phyloP scores from a whole-genome alignment of 1,284 basidiomycete species.

The Thecaphora frezii region DNA sequence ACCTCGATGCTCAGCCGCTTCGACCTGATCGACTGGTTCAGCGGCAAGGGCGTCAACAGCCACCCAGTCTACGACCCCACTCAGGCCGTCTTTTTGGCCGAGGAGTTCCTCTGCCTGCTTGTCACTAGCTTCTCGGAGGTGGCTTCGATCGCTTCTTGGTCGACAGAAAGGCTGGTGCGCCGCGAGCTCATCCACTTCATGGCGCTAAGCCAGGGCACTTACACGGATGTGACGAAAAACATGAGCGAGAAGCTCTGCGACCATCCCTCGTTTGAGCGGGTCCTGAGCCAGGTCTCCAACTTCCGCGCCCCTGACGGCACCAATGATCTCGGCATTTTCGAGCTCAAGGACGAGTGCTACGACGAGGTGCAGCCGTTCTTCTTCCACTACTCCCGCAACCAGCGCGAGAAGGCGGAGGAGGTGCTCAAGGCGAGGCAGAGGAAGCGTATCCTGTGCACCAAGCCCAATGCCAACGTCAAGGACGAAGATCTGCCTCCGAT shows the following conservation, averaged over 20 bases:
- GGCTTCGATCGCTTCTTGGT: slow-evolving; percentile 72
- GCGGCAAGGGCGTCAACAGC: slow-evolving; percentile 59
- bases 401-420: slow-evolving; percentile 88
- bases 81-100: slow-evolving; percentile 81
- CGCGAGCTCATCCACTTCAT: slow-evolving; percentile 89
- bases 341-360: slow-evolving; percentile 79
- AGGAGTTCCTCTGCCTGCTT: slow-evolving; percentile 86
- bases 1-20: slow-evolving; percentile 88
- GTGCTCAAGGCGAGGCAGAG: slow-evolving; percentile 63
- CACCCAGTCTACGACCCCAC: slow-evolving; percentile 66
- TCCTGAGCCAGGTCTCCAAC: slow-evolving; percentile 76
- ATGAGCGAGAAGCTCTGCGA: slow-evolving; percentile 88
- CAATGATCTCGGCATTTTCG: slow-evolving; percentile 80
- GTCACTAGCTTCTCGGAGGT: slow-evolving; percentile 85
- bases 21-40: slow-evolving; percentile 76
- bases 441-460: slow-evolving; percentile 19
- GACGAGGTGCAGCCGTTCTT: slow-evolving; percentile 93
- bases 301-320: slow-evolving; percentile 79
- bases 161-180: slow-evolving; percentile 70
- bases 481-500: slow-evolving; percentile 28
- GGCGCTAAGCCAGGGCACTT: slow-evolving; percentile 82
- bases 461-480: slow-evolving; percentile 16
- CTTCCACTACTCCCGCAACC: slow-evolving; percentile 92
- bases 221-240: slow-evolving; percentile 87
- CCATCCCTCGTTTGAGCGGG: slow-evolving; percentile 78